phyloP scores from a whole-genome alignment of 108 stramenopile species.

The Phaeodactylum tricornutum region DNA sequence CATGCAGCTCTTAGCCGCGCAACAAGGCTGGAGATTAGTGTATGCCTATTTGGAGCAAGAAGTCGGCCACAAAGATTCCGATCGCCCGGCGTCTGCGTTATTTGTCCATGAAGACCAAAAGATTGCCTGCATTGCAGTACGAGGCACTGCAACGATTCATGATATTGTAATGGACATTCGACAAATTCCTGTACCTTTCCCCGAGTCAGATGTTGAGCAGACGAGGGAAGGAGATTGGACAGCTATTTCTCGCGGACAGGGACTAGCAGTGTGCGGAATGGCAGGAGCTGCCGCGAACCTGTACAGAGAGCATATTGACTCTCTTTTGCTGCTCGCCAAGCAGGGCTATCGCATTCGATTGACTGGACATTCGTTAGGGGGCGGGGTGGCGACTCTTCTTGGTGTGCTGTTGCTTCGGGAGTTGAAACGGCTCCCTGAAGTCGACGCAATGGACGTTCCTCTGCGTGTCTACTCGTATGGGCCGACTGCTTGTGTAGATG shows the following conservation, averaged over 20 bases:
- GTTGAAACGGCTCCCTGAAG: conserved; percentile 22
- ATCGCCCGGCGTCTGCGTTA: conserved; percentile 65
- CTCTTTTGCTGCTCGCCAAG: conserved; percentile 40
- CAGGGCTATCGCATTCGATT: conserved; percentile 75
- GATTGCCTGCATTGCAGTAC: conserved; percentile 67
- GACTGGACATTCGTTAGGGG: conserved; percentile 77
- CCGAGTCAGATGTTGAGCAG: conserved; percentile 31
- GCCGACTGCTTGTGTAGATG: conserved; percentile 86
- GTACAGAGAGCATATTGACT: conserved; percentile 65
- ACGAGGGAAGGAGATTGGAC: conserved; percentile 61
- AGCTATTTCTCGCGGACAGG: conserved; percentile 44
- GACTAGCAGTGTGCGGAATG: conserved; percentile 79
- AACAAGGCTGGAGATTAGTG: conserved; percentile 79
- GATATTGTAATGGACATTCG: conserved; percentile 96
- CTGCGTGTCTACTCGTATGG: conserved; percentile 84
- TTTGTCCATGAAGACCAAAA: conserved; percentile 64
- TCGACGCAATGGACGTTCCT: not conserved
- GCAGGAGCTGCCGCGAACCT: conserved; percentile 68
- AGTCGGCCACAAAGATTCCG: conserved; percentile 15
- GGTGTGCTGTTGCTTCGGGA: conserved; percentile 62
- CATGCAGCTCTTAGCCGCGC: conserved; percentile 85
- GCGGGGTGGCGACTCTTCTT: conserved; percentile 76
- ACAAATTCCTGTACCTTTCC: conserved; percentile 79
- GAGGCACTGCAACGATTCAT: conserved; percentile 88
- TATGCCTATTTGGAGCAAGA: conserved; percentile 75